Evolutionary conservation across 1,139 yeast genomes (phyloP).

Genomic region (Hansenula lynferdii): DNA sequence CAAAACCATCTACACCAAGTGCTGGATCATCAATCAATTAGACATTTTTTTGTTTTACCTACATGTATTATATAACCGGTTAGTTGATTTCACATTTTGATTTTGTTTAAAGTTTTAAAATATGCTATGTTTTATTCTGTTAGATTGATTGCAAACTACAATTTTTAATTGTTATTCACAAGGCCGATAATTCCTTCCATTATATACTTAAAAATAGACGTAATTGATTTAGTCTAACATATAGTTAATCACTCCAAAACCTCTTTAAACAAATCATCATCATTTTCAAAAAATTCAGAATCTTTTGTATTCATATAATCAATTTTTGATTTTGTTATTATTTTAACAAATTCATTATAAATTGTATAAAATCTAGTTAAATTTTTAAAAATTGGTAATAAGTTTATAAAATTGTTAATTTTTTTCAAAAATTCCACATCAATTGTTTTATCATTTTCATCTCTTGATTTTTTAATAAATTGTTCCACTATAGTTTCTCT

Average conservation of each 20-base stretch:
- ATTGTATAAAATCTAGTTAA: constrained; percentile 42
- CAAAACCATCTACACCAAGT: background rate
- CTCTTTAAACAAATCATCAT: constrained; percentile 16
- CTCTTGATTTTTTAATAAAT: constrained; percentile 24
- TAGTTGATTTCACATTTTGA: no score
- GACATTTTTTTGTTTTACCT: background rate
- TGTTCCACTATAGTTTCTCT: constrained; percentile 38
- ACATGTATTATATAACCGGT: no score
- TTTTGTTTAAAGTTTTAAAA: no score
- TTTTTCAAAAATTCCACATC: constrained; percentile 31
- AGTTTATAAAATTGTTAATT: constrained; percentile 39
- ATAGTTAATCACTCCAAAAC: constrained; percentile 6
- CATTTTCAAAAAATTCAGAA: constrained; percentile 8
- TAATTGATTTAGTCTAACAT: no score
- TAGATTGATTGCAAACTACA: no score
- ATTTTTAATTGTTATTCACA: background rate
- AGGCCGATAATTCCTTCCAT: background rate
- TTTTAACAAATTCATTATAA: constrained; percentile 40
- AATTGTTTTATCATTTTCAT: constrained; percentile 23
- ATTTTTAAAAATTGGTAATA: constrained; percentile 48
- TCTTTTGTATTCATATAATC: constrained; percentile 28
- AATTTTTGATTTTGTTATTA: constrained; percentile 30
- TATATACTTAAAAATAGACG: no score
- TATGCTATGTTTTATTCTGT: no score
- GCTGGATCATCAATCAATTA: background rate